Base-by-base conservation (phyloP, 1,139 yeast species). In the Candida buenavistaensis region DNA sequence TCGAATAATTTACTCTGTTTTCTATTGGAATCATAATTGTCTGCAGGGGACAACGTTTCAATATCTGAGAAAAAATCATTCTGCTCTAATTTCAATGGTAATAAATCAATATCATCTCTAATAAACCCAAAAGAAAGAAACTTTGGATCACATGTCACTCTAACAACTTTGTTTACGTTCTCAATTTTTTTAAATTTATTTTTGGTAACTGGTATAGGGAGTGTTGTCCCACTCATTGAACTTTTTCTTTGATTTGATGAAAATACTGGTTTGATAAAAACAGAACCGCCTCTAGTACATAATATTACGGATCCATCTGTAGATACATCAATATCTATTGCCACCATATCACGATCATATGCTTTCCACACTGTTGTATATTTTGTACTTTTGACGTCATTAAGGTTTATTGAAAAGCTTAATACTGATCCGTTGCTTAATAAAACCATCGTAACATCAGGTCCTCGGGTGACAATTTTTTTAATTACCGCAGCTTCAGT, bases 51-150 rank as follows among this genome's bases (percentile, higher is more conserved):
- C 29, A 80, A 59, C 30, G 58, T 61, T 6, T 65, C 66, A 44
- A 82, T 62, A 46, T 82, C 85, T 19, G 53, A 46, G 7, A 64
- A 45, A 29, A 78, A 64, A 14, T 64, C 59, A 46, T 77, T 74
- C 36, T 64, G 59, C 6, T 57, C 55, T 9, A 80, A 49, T 32
- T 70, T 55, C 21, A 78, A 59, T 0, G 86, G 84, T 3, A 82
- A 51, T 14, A 61, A 50, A 42, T 76, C 81, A 10, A 72, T 55
- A 34, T 84, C 94, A 45, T 81, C 83, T 45, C 85, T 70, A 6
- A 87, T 61, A 32, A 83, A 78, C 1, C 80, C 82, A 63, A 86
- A 87, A 0, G 88, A 80, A 0, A 78, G 64, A 52, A 85, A 86
- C 12, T 66, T 58, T 1, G 81, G 71, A 53, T 87, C 90, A 48